Conservation (phyloP, 768 basidiomycete species). For the Phallus indusiatus region DNA sequence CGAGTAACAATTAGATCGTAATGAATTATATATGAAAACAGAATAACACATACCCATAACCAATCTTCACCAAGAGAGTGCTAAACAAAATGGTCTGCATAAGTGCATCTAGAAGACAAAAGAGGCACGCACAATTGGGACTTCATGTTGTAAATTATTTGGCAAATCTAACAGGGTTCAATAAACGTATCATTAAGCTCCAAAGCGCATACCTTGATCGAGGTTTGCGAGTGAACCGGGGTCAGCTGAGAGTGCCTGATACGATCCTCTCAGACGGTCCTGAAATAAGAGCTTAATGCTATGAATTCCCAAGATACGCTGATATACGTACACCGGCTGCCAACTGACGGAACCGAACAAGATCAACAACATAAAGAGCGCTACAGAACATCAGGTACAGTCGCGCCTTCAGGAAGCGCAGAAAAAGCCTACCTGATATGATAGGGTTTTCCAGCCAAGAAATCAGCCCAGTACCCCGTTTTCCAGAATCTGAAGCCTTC, state of each 20-base stretch:
- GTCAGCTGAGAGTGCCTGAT: constrained; percentile 90
- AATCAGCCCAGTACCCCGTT: constrained; percentile 90
- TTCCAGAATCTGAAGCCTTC: constrained; percentile 99
- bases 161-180: constrained; percentile 60
- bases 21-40: background rate
- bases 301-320: background rate
- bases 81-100: constrained; percentile 28
- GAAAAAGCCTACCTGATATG: constrained; percentile 71
- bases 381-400: constrained; percentile 29
- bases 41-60: constrained; percentile 69
- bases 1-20: background rate
- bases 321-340: constrained; percentile 44
- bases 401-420: background rate
- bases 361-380: constrained; percentile 92
- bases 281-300: constrained; percentile 17
- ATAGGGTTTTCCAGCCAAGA: constrained; percentile 74
- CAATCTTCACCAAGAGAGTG: constrained; percentile 86
- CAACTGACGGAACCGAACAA: constrained; percentile 88
- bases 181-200: background rate
- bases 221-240: constrained; percentile 90
- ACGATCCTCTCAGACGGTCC: constrained; percentile 87
- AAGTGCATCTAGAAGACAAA: constrained; percentile 1
- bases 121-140: constrained; percentile 72
- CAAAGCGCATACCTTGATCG: constrained; percentile 61
- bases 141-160: constrained; percentile 85